Evolutionary conservation across 2,329 filamentous ascomycete species (phyloP), one percentile per base, ranked within the genome.

Genomic region (Xylaria sp.): DNA sequence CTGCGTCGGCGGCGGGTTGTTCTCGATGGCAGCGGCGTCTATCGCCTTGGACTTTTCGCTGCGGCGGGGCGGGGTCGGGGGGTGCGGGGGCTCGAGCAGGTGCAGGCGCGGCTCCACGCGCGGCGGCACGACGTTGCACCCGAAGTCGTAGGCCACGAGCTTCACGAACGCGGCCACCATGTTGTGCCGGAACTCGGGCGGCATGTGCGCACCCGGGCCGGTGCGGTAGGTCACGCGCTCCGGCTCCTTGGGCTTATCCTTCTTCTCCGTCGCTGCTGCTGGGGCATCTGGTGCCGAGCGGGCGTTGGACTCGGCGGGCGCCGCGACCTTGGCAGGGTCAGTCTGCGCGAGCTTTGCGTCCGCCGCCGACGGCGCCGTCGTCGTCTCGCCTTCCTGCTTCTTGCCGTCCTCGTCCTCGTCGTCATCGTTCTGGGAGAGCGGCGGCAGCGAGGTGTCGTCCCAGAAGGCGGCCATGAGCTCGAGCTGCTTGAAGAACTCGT

Each of bases 401-500:
- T 34, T 34, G 29, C 16, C 26, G 21, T 55, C 50, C 19, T 52
- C 54, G 6, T 44, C 29, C 17, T 52, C 51, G 39, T 56, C 44
- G n/a, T 47, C 43, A 7, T 39, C 57, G 21, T 53, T 45, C 4
- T 52, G 49, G 1, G 49, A 46, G 24, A 56, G 50, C 2, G 64
- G 63, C 13, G 62, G 66, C 29, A 69, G 44, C 4, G 82, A 83
- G 0, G 83, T 81, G 63, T 88, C 85, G 26, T 85, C 81, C 85
- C 85, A 88, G 63, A 78, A 87, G 0, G 74, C 65, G 2, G 83
- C 81, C 64, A 86, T 78, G 21, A 77, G 67, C 62, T 88, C 85
- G 18, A 88, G 74, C 61, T 83, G 81, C 48, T 82, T 82, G 71
- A 81, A 88, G 69, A 88, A 87, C 68, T 87, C 85, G 62, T 86